A percentile compares a stretch with the other conserved stretches of the same genome.
Evolutionary conservation across 2,329 filamentous ascomycete species (phyloP).

Genomic region (Pestalotiopsis fici): DNA sequence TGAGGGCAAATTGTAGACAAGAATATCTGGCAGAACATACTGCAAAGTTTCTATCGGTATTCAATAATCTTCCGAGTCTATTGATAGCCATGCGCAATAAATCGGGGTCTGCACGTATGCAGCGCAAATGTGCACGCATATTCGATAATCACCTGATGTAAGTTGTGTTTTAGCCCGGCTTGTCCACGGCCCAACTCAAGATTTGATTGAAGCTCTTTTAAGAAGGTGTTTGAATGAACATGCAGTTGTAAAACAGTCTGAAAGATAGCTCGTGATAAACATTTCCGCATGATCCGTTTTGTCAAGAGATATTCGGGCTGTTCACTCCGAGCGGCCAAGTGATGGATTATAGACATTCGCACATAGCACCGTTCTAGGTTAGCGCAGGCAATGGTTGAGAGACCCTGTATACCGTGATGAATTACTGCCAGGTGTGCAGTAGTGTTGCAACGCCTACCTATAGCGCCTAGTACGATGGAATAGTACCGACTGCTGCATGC

Average conservation of each 20-base stretch:
- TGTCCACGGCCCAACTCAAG: neutral
- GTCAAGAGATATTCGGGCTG: neutral
- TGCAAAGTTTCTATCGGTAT: too few relatives aligned
- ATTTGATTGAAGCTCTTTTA: neutral
- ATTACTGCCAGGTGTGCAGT: too few relatives aligned
- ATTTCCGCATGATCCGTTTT: neutral
- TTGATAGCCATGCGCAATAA: neutral
- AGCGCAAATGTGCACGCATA: neutral
- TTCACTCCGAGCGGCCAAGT: neutral
- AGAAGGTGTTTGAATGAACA: neutral
- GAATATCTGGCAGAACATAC: neutral
- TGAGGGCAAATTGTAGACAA: slow-evolving; percentile 4
- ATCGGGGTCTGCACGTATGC: neutral
- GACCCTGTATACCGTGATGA: neutral
- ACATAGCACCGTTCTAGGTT: neutral
- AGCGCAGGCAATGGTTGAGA: neutral
- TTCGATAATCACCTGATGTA: neutral
- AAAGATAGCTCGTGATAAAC: neutral
- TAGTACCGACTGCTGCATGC: neutral
- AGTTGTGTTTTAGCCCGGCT: neutral
- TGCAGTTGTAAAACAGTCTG: neutral
- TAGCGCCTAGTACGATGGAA: neutral
- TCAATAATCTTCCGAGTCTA: neutral
- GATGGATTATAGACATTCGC: neutral
- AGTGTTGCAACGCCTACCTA: neutral